Evolutionary conservation across 192 early-diverging fungal genomes (phyloP), one percentile per base, ranked within the genome.

Genomic region (Umbelopsis sp.): DNA sequence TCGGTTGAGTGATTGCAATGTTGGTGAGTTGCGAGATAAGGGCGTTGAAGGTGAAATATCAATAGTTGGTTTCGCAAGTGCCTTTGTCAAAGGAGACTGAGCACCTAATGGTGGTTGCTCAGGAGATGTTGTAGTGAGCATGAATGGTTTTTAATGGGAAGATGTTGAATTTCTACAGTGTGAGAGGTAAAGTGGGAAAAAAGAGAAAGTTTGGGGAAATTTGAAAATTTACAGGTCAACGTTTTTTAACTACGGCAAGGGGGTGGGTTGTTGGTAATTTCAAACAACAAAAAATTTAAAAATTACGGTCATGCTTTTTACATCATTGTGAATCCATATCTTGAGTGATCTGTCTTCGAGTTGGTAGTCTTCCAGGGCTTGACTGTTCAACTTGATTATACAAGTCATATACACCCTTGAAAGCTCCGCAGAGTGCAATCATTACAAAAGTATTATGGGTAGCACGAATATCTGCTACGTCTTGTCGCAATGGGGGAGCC

Each of bases 11-110:
- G 25, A 26, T 32, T 62, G 25, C 4, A 62, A 26, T 3, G 56
- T 62, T 36, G 56, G 56, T 14, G 56, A 62, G 34, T 62, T 62
- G 56, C 56, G 56, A 32, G 56, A 62, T 62, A 62, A 62, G 31
- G 56, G 56, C 6, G 56, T 62, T 8, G 56, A 62, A 62, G 56
- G 56, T 34, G 56, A 62, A n/a, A 62, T 62, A 31, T 62, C 56
- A n/a, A 62, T 32, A 32, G 56, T 62, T 16, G 56, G 56, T 20
- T 62, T 62, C 1, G 56, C 31, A 26, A 62, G 29, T 32, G 56
- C 56, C 26, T 62, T 62, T 29, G 26, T 34, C 56, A 62, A 62
- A 62, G 56, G 56, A 5, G 56, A 62, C 26, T 62, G 56, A 62
- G 56, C 31, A n/a, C 56, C 56, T 34, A 62, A 12, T n/a, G 17